Base-by-base conservation (phyloP, 1,139 yeast genomes). In the Candida glucosophila region DNA sequence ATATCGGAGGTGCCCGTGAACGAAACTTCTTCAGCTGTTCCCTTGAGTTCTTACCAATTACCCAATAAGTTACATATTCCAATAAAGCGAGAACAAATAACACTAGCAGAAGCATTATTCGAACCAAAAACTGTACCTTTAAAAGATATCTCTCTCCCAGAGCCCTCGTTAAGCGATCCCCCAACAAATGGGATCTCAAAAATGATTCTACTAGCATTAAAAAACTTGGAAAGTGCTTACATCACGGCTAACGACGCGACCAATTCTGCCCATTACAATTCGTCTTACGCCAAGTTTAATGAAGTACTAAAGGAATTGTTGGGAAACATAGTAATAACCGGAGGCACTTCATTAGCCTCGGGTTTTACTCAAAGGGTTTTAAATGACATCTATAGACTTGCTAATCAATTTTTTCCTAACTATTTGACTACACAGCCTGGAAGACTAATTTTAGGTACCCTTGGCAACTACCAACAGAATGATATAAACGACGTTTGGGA, bases 291-390 rank as follows among this genome's bases (percentile, higher is more conserved):
- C 12, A 44, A 59, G 24, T 60, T 62, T 35, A 58, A 56, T 33
- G 70, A 64, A 29, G 52, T 55, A 13, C 58, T 63, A 41, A 58
- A 55, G 32, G 55, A 47, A 20, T 49, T 62, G 26, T 50, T 77
- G 27, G 60, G 72, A n/a, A 77, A 75, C 42, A 67, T 79, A 7
- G 66, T 80, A 20, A 59, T 80, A 27, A 77, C 81, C 4, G 90
- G 92, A 17, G 75, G 78, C 6, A 52, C 74, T 2, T 67, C 85
- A 2, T 54, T 70, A 30, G 57, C 76, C 15, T 66, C 69, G 13
- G 83, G 82, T 3, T 55, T 79, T 31, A 72, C 73, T 25, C 77
- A 71, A 35, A 66, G 82, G 41, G 53, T 80, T 6, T 54, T 74
- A 20, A 70, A 70, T 37, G 88, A 79, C 38, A 52, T 76, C 30